Base-by-base conservation (phyloP, 257 asterid genomes). In the Rhazya stricta region DNA sequence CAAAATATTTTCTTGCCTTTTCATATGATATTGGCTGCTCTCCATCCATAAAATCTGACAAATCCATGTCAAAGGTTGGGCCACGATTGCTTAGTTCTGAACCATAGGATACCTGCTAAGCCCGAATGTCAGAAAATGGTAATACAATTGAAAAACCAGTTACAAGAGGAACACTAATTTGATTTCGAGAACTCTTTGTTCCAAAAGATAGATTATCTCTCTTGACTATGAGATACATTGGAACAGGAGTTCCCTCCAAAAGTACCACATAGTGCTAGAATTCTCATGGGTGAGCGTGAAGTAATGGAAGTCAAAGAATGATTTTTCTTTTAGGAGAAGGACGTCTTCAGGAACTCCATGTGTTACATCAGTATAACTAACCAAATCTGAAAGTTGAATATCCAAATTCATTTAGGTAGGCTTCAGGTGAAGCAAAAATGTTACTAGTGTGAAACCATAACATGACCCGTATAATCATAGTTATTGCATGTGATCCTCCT, bases 51-150 rank as follows among this genome's bases (percentile, higher is more conserved):
- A 95, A 92, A 85, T 95, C 99, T 6, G 96, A 92, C 71, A 95
- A 74, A 80, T 95, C 92, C 99, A 95, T 95, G 80, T 95, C 99
- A 84, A 95, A 95, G 25, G 99, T 95, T 57, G 99, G 99, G 74
- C 99, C 97, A 41, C 99, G 98, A 74, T 95, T 95, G 86, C 99
- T 91, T 76, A 95, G 77, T 75, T 95, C 99, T 76, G 99, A 91
- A 76, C 99, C 98, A 79, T 88, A 95, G 43, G 99, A 95, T 78
- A 95, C 99, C 99, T 95, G 76, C 79, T 69, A 81, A 58, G 6
- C 13, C 15, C 41, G n/a, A 46, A 43, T 16, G 21, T 45, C 18
- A 69, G 39, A 50, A 76, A 69, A 29, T 2, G 37, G 10, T 56
- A 57, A 29, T 56, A 46, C 34, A 3, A 69, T 43, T 29, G 9